Percentiles rank a stretch among this genome's conserved stretches.
Evolutionary conservation across 176 grass and related monocot genomes (phyloP).

Genomic region (Elaeis guineensis): DNA sequence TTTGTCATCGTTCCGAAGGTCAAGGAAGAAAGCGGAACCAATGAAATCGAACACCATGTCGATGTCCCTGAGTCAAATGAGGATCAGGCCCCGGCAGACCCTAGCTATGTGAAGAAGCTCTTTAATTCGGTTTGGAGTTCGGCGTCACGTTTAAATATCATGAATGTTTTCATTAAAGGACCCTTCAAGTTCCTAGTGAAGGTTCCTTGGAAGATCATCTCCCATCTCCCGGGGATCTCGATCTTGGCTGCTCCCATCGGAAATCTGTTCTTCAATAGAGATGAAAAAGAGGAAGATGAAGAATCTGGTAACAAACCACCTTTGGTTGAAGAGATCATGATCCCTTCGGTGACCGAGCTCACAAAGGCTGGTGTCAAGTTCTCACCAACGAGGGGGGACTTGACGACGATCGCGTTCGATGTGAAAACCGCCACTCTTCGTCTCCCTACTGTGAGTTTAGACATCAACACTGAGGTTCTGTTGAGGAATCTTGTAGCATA

Average conservation of each 20-base stretch:
- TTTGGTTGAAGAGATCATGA: constrained; percentile 85
- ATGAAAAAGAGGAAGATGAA: constrained; percentile 10
- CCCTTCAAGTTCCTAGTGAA: constrained; percentile 35
- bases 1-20: constrained; percentile 44
- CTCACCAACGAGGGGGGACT: constrained; percentile 39
- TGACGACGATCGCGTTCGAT: constrained; percentile 54
- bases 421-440: constrained; percentile 41
- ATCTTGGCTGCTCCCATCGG: constrained; percentile 42
- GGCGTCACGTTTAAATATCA: constrained; percentile 33
- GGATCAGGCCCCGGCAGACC: constrained; percentile 5
- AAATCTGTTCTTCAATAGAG: constrained; percentile 28
- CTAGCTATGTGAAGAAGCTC: constrained; percentile 40
- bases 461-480: no score
- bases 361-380: constrained; percentile 43
- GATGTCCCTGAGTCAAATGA: neutral
- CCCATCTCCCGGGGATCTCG: constrained; percentile 49
- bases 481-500: no score
- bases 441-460: no score
- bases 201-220: constrained; percentile 78
- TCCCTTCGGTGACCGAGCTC: constrained; percentile 66
- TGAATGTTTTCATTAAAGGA: constrained; percentile 31
- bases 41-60: constrained; percentile 43
- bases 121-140: constrained; percentile 30
- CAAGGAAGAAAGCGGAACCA: constrained; percentile 26
- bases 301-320: constrained; percentile 41